Base-by-base conservation (phyloP, 306 rosid species). In the Albizia julibrissin region DNA sequence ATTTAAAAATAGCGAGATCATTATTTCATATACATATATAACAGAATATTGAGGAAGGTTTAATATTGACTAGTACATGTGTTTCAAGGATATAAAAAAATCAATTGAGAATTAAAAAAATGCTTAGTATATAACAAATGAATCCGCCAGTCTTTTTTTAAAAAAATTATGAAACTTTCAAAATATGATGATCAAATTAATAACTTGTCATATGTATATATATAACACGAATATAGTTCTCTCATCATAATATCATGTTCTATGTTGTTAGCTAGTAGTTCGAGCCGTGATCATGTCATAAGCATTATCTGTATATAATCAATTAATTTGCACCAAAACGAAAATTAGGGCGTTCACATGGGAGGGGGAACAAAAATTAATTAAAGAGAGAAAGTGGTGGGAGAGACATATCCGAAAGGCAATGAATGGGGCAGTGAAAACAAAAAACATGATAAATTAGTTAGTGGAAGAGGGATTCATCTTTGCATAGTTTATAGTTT, bases 361-460 rank as follows among this genome's bases (percentile, higher is more conserved):
- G 68, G 37, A 11, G 33, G 14, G 14, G 37, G 33, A 12, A 26
- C 34, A 62, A 26, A 59, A 11, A 46, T 46, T 46, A 46, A 58
- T 52, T 52, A 19, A 52, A 5, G 73, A 69, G 18, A 21, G 75
- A 42, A 70, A 70, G 27, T 70, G 54, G 27, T 42, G 54, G 54
- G 33, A 42, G 54, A n/a, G 33, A 62, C 37, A 62, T 26, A 62
- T 62, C 68, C 34, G 18, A 13, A 61, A 5, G 52, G 12, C 4
- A 70, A 70, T 40, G 34, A 70, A 42, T 40, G 49, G 54, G 75
- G 54, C 22, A 3, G 75, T 70, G 75, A 70, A 70, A 70, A 62
- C 68, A 26, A 62, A 12, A 16, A 62, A 62, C 34, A 62, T 62
- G 33, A 59, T 59, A 13, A 62, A 12, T 9, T 24, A 12, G 19